Base-by-base conservation (phyloP, 768 basidiomycete species). In the Infundibulicybe gibba region DNA sequence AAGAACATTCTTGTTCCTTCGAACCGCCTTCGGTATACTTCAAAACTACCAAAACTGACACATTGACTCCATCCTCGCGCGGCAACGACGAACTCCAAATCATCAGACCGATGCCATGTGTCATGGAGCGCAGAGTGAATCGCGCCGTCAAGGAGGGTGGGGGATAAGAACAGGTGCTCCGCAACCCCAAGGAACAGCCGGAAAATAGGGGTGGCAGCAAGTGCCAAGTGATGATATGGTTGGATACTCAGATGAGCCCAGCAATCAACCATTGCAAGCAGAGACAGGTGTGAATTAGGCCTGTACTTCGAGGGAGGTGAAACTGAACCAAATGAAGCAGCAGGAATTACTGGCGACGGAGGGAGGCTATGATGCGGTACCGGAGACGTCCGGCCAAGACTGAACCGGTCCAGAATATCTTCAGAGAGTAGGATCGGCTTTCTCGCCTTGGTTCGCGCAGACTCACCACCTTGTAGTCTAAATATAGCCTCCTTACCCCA, bases 201-300 rank as follows among this genome's bases (percentile, higher is more conserved):
- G 70, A 99, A 99, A n/a, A 98, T 79, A 0, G 97, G 97, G 2
- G 94, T 99, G 6, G 94, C 95, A 0, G 95, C 95, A 39, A 98
- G 81, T 6, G 86, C 79, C 51, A 98, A 82, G 68, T 98, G 94
- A 31, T 80, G 83, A 61, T 90, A 95, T 0, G 97, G 97, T 45
- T 89, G 80, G 59, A 97, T 94, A 0, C 74, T 70, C 43, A 98
- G 80, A 43, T 80, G 78, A 6, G 90, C 87, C 97, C 97, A 99
- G 57, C 90, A 94, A 66, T 99, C 97, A 15, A 97, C 97, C 94
- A 99, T 98, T 13, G 94, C 94, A 41, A 98, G 80, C 6, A 99
- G 76, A 8, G 91, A 85, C 46, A 98, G 81, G 62, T 99, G 95
- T 1, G 92, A 94, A 62, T 98, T 97, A 6, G 80, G 79, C 6